Conservation (phyloP, 2,329 filamentous ascomycete species). For the Didymellaceae sp. region DNA sequence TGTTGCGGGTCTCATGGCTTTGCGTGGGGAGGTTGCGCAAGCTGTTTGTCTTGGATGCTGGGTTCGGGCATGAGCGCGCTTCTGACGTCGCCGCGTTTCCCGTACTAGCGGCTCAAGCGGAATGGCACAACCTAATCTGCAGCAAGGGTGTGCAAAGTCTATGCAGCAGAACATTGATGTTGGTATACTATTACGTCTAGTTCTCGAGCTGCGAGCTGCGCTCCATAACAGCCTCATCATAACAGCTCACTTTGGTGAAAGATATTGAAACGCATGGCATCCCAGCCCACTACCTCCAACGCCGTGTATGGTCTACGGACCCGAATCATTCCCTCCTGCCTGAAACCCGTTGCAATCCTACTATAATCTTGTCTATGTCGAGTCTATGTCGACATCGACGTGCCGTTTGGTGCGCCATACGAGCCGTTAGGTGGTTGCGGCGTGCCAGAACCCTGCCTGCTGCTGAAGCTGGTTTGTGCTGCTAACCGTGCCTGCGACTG, state of each 20-base stretch:
- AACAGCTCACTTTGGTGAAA: conserved; percentile 1
- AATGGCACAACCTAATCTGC: neutral
- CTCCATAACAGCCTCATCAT: conserved; percentile 8
- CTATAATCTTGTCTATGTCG: neutral
- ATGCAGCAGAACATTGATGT: neutral
- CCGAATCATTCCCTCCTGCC: conserved; percentile 23
- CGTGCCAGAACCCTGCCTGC: conserved; percentile 44
- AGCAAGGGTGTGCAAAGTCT: too few relatives aligned
- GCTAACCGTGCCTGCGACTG: conserved; percentile 47
- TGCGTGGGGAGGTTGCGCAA: conserved; percentile 16
- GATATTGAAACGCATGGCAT: conserved; percentile 1
- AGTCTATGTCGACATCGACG: conserved; percentile 32
- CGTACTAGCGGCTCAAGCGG: conserved; percentile 24
- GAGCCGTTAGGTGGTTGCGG: conserved; percentile 45
- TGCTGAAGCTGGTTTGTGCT: conserved; percentile 45
- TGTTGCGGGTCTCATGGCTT: conserved; percentile 39
- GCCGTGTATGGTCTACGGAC: conserved; percentile 26
- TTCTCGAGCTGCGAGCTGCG: conserved; percentile 2
- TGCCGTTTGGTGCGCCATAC: conserved; percentile 33
- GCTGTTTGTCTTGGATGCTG: conserved; percentile 20
- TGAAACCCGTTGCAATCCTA: too few relatives aligned
- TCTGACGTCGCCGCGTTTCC: conserved; percentile 19
- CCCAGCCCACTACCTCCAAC: conserved; percentile 16
- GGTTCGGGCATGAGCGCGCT: conserved; percentile 17
- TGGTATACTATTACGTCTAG: conserved; percentile 9